These are phyloP conservation scores for Xerocomellus amylosporus DNA, from an alignment of 768 basidiomycete species.

Conservation along the genomic window DNA sequence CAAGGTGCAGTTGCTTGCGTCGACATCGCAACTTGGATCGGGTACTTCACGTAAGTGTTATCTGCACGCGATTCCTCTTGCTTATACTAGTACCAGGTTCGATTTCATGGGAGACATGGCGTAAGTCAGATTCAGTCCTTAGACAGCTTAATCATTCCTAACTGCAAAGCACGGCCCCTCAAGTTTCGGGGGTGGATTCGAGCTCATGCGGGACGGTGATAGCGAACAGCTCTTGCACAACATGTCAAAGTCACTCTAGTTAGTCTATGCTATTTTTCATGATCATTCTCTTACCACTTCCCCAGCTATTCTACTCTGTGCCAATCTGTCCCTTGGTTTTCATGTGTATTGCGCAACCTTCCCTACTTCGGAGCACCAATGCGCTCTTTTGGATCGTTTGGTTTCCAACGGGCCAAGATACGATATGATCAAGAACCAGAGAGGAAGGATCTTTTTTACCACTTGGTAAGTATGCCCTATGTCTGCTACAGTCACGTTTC, in stretches of 20 bases:
- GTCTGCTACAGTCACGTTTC: background rate
- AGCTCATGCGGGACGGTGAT: conserved; percentile 38
- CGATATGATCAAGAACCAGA: conserved; percentile 18
- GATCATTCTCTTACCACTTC: conserved; percentile 3
- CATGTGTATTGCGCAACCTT: conserved; percentile 24
- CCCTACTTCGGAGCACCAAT: conserved; percentile 32
- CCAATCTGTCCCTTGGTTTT: conserved; percentile 26
- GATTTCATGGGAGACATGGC: conserved; percentile 32
- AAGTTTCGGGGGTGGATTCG: conserved; percentile 40
- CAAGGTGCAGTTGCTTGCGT: conserved; percentile 7
- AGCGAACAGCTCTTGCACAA: conserved; percentile 28
- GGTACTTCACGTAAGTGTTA: conserved; percentile 21
- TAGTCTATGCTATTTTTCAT: background rate
- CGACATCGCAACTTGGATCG: conserved; percentile 22
- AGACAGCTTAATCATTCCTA: background rate
- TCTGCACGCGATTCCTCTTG: background rate
- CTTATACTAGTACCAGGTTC: conserved; percentile 12
- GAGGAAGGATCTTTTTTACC: conserved; percentile 38
- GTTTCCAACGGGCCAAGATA: conserved; percentile 23
- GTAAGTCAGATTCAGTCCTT: conserved; percentile 14
- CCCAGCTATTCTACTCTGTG: conserved; percentile 13
- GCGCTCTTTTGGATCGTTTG: conserved; percentile 30
- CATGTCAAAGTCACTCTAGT: conserved; percentile 32
- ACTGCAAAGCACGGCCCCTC: background rate
- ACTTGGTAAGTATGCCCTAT: conserved; percentile 34